Evolutionary conservation across 331 rosid genomes (phyloP).

Genomic region (Spiraea crenata): DNA sequence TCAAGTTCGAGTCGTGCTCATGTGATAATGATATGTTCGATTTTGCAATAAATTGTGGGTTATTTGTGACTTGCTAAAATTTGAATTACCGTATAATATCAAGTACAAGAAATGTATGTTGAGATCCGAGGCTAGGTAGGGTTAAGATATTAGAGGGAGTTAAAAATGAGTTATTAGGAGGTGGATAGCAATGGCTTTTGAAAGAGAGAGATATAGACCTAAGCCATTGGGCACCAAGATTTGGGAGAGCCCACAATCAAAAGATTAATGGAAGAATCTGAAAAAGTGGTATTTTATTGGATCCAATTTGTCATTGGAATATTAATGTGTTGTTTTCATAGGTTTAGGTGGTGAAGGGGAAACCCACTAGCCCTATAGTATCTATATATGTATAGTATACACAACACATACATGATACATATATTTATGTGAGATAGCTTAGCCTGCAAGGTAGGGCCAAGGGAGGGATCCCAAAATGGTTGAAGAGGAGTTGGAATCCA

Average conservation of each 20-base stretch:
- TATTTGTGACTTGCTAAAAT: no score
- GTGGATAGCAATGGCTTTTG: slow-evolving; percentile 9
- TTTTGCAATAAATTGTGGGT: no score
- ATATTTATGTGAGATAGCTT: neutral
- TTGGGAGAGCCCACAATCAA: slow-evolving; percentile 54
- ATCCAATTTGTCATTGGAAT: slow-evolving; percentile 21
- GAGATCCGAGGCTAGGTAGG: neutral
- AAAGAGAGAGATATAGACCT: slow-evolving; percentile 31
- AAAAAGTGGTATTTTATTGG: slow-evolving; percentile 35
- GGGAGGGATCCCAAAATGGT: slow-evolving; percentile 33
- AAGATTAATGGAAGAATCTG: slow-evolving; percentile 47
- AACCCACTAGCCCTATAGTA: slow-evolving; percentile 52
- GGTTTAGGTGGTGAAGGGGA: slow-evolving; percentile 93
- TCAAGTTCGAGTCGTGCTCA: no score
- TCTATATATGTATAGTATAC: neutral
- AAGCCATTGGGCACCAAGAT: slow-evolving; percentile 66
- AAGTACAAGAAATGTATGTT: neutral
- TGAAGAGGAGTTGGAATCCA: slow-evolving; percentile 98
- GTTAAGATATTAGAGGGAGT: neutral
- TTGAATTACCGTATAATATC: no score
- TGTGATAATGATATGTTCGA: no score
- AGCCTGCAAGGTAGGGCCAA: neutral
- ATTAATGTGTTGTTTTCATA: slow-evolving; percentile 49
- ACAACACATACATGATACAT: no score
- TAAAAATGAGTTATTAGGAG: slow-evolving; percentile 20